phyloP scores from a whole-genome alignment of 2,329 filamentous ascomycete species.

The Monilinia fructigena region DNA sequence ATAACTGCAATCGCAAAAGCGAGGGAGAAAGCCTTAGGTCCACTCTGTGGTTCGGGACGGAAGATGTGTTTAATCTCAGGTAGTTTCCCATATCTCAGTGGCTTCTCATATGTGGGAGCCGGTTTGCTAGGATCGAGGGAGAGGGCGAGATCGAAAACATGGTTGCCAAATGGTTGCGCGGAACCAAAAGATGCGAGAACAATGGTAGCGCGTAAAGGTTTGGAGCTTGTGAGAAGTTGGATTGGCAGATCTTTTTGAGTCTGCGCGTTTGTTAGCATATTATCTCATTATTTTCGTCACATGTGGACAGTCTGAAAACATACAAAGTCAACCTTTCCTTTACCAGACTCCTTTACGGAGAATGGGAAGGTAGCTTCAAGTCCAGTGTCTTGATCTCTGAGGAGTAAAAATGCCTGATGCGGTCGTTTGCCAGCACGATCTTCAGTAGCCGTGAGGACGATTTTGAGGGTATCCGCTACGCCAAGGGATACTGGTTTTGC shows the following conservation, averaged over 20 bases:
- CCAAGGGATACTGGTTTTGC: slow-evolving; percentile 64
- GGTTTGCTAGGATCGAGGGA: slow-evolving; percentile 61
- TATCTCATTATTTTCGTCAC: not conserved
- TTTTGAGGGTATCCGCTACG: slow-evolving; percentile 71
- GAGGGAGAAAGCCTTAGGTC: slow-evolving; percentile 75
- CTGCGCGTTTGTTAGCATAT: slow-evolving; percentile 48
- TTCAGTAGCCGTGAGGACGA: slow-evolving; percentile 78
- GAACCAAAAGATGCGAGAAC: slow-evolving; percentile 85
- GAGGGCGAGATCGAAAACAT: slow-evolving; percentile 72
- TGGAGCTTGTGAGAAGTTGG: slow-evolving; percentile 68
- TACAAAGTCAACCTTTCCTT: slow-evolving; percentile 82
- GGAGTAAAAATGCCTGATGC: slow-evolving; percentile 88
- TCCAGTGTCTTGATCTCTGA: slow-evolving; percentile 71
- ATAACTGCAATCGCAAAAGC: slow-evolving; percentile 73
- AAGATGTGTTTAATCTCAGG: slow-evolving; percentile 91
- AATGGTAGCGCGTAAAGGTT: slow-evolving; percentile 75
- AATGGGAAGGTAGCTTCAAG: slow-evolving; percentile 87
- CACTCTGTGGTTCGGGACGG: slow-evolving; percentile 73
- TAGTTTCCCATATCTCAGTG: slow-evolving; percentile 79
- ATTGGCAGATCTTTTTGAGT: slow-evolving; percentile 83
- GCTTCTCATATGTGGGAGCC: slow-evolving; percentile 59
- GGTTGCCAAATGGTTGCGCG: slow-evolving; percentile 62
- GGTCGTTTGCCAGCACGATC: slow-evolving; percentile 76
- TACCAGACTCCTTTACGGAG: slow-evolving; percentile 81
- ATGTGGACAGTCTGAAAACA: slow-evolving; percentile 40